Evolutionary conservation across 2,329 filamentous ascomycete genomes (phyloP).

Genomic region (Phoma sp.): DNA sequence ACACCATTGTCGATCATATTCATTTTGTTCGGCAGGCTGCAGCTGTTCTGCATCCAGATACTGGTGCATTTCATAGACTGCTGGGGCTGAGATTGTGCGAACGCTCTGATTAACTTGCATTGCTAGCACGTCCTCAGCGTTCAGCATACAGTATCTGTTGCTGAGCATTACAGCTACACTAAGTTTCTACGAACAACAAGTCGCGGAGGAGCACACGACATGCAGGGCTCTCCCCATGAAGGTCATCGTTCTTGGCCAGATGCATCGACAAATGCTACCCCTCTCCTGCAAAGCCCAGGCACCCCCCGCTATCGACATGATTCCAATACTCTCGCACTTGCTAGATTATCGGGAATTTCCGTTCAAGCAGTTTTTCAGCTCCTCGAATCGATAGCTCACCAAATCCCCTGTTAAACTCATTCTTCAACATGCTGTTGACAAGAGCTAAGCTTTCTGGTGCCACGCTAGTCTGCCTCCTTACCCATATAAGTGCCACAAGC

Average conservation of each 20-base stretch:
- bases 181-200: neutral
- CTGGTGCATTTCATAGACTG: neutral
- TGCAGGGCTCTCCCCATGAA: neutral
- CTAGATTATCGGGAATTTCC: neutral
- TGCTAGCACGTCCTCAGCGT: neutral
- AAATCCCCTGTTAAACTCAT: slow-evolving; percentile 1
- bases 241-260: neutral
- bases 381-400: slow-evolving; percentile 4
- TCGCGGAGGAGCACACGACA: neutral
- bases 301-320: no score
- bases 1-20: neutral
- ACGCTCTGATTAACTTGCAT: slow-evolving; percentile 4
- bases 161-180: neutral
- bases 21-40: neutral
- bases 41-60: neutral
- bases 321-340: no score
- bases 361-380: neutral
- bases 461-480: slow-evolving; percentile 7
- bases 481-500: slow-evolving; percentile 11
- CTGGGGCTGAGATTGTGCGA: neutral
- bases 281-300: neutral
- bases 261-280: slow-evolving; percentile 7
- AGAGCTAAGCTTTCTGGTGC: slow-evolving; percentile 12
- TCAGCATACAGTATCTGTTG: neutral
- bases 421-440: neutral